phyloP scores from a whole-genome alignment of 768 basidiomycete species.

The Coprinopsis sp. region DNA sequence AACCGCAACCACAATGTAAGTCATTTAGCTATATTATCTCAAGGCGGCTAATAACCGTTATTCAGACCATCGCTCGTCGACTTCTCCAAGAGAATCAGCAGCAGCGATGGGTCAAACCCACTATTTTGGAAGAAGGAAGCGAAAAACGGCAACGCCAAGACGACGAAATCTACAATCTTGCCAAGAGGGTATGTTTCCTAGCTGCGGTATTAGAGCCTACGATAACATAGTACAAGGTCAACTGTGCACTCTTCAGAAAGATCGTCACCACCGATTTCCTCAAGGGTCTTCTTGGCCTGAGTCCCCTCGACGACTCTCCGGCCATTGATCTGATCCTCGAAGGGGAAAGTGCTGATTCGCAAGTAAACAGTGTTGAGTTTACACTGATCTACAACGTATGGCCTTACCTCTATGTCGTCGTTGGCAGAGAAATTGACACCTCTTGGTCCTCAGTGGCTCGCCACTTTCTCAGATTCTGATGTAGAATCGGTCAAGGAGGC shows the following conservation, averaged over 20 bases:
- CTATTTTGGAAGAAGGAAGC: slow-evolving; percentile 24
- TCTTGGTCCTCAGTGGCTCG: slow-evolving; percentile 47
- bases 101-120: slow-evolving; percentile 40
- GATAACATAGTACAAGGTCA: not conserved
- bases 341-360: slow-evolving; percentile 56
- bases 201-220: slow-evolving; percentile 27
- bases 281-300: not conserved
- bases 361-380: slow-evolving; percentile 60
- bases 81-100: slow-evolving; percentile 56
- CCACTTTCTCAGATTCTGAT: slow-evolving; percentile 45
- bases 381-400: slow-evolving; percentile 43
- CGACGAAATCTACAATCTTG: slow-evolving; percentile 55
- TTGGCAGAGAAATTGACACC: no score
- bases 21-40: not conserved
- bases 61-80: slow-evolving; percentile 45
- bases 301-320: slow-evolving; percentile 33
- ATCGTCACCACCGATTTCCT: slow-evolving; percentile 2
- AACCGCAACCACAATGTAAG: slow-evolving; percentile 50
- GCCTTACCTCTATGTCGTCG: no score
- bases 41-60: not conserved
- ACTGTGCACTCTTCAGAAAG: not conserved
- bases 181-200: slow-evolving; percentile 41
- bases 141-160: slow-evolving; percentile 29
- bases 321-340: slow-evolving; percentile 26
- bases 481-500: slow-evolving; percentile 45